A percentile compares a stretch with the other conserved stretches of the same genome.
Evolutionary conservation across 306 rosid genomes (phyloP).

Genomic region (Argentina anserina): DNA sequence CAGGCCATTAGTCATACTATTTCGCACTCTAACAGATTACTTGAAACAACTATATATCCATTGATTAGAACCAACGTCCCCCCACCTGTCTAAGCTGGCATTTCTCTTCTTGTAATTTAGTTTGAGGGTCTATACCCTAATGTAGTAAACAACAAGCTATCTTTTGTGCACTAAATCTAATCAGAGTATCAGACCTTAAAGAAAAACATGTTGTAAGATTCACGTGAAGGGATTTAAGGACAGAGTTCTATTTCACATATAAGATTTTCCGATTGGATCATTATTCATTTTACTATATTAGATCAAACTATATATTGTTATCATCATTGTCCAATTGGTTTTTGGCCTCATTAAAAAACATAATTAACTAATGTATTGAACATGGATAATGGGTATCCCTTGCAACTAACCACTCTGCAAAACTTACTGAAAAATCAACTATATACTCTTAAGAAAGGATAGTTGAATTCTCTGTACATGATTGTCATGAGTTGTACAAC

Average conservation of each 20-base stretch:
- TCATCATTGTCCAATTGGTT: background rate
- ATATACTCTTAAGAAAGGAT: background rate
- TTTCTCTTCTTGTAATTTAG: background rate
- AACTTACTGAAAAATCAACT: background rate
- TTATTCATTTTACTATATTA: background rate
- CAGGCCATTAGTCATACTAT: too few relatives aligned
- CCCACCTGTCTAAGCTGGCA: background rate
- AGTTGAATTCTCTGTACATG: background rate
- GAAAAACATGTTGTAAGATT: background rate
- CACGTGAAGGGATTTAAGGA: background rate
- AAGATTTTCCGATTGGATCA: background rate
- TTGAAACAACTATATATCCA: background rate
- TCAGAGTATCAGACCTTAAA: background rate
- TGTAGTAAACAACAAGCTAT: background rate
- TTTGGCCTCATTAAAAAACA: background rate
- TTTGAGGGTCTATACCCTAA: background rate
- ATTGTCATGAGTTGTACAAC: background rate
- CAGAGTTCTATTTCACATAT: background rate
- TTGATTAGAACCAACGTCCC: background rate
- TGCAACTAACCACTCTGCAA: background rate
- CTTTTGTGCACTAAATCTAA: background rate
- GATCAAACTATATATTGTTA: conserved; percentile 9
- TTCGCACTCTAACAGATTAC: too few relatives aligned
- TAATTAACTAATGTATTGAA: background rate
- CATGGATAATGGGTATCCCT: conserved; percentile 4